phyloP scores from a whole-genome alignment of 2,329 filamentous ascomycete genomes.

The Neocucurbitaria cava region DNA sequence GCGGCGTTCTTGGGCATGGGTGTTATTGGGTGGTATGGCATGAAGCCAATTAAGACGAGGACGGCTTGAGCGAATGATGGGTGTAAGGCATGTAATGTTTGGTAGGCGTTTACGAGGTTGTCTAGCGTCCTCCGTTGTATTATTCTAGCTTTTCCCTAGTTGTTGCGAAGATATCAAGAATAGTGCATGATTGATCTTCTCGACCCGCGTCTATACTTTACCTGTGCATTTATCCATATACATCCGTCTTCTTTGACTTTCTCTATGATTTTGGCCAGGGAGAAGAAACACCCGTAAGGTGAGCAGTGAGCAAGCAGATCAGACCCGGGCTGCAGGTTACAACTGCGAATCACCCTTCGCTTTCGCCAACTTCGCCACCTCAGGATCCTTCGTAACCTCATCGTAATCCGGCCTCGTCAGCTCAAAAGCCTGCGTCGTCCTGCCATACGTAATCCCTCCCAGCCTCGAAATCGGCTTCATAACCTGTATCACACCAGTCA shows the following conservation, averaged over 20 bases:
- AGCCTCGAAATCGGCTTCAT: slow-evolving; percentile 78
- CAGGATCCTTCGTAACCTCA: slow-evolving; percentile 55
- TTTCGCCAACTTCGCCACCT: slow-evolving; percentile 66
- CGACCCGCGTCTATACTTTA: not conserved
- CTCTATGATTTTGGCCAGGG: not conserved
- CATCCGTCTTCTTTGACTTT: not conserved
- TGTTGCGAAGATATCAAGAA: not conserved
- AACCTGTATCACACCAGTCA: slow-evolving; percentile 55
- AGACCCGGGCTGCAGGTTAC: not conserved
- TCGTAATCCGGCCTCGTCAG: slow-evolving; percentile 65
- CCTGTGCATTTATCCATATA: too few relatives aligned
- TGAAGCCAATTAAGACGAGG: slow-evolving; percentile 42
- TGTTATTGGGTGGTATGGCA: slow-evolving; percentile 72
- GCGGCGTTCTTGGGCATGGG: slow-evolving; percentile 72
- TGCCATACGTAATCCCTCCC: slow-evolving; percentile 85
- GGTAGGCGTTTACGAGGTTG: not conserved
- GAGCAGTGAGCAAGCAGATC: too few relatives aligned
- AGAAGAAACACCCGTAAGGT: too few relatives aligned
- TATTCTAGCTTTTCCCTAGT: not conserved
- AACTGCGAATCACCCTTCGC: slow-evolving; percentile 33
- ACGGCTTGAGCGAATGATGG: not conserved
- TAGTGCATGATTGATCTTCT: not conserved
- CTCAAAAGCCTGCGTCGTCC: slow-evolving; percentile 74
- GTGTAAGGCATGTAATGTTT: not conserved
- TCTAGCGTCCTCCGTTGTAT: not conserved